A percentile compares a stretch with the other conserved stretches of the same genome.
phyloP scores from a whole-genome alignment of 345 rosid species.

The Sonneratia alba region DNA sequence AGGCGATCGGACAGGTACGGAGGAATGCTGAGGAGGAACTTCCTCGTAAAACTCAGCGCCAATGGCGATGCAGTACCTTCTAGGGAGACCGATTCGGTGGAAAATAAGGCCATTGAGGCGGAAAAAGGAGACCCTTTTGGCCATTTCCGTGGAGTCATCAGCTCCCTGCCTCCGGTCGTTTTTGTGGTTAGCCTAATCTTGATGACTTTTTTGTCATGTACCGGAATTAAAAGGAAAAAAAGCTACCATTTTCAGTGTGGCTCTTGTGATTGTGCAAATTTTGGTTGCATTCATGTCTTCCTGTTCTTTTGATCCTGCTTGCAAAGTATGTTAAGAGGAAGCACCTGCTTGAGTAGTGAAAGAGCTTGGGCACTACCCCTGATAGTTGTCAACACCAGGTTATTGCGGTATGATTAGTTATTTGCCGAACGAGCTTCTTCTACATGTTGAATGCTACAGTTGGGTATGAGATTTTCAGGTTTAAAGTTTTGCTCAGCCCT shows the following conservation, averaged over 20 bases:
- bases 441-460: not conserved
- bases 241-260: too few species aligned
- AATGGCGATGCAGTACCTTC: constrained; percentile 25
- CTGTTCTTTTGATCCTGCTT: too few species aligned
- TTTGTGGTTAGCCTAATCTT: constrained; percentile 32
- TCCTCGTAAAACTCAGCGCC: constrained; percentile 25
- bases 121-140: constrained; percentile 21
- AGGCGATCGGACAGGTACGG: constrained; percentile 16
- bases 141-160: constrained; percentile 30
- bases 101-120: constrained; percentile 12
- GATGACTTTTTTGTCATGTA: not conserved
- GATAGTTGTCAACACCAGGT: not conserved
- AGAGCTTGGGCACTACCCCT: not conserved
- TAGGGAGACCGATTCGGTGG: constrained; percentile 19
- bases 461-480: not conserved
- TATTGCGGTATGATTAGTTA: not conserved
- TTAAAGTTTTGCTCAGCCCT: not conserved
- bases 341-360: not conserved
- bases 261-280: too few species aligned
- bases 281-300: too few species aligned
- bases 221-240: not conserved
- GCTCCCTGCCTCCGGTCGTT: constrained; percentile 47
- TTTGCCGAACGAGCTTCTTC: not conserved
- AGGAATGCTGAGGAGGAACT: constrained; percentile 5
- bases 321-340: not conserved